phyloP scores from a whole-genome alignment of 352 stramenopile species.

The Peronosclerospora sorghi region DNA sequence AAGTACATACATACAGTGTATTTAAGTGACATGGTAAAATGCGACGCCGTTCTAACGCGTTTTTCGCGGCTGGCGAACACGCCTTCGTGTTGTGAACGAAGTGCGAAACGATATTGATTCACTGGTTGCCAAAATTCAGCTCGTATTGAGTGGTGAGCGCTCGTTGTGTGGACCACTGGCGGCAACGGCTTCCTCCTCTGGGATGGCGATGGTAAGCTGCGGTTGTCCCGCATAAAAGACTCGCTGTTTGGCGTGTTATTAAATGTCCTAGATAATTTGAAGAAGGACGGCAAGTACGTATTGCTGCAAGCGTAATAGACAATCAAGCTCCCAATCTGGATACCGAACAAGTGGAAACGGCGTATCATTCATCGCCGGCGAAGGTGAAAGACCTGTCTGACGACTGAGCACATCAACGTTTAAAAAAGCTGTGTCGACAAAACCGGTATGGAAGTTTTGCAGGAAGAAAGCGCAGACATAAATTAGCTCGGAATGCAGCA shows the following conservation, averaged over 20 bases:
- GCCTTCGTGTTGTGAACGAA: constrained; percentile 30
- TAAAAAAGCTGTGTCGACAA: too few relatives aligned
- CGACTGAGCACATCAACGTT: too few relatives aligned
- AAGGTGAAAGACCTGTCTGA: neutral
- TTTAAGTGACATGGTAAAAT: neutral
- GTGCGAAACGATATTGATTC: constrained; percentile 34
- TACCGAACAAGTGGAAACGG: constrained; percentile 1
- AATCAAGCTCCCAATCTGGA: neutral
- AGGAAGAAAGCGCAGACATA: too few relatives aligned
- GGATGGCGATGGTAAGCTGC: constrained; percentile 17
- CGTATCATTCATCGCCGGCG: neutral
- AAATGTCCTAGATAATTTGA: constrained; percentile 15
- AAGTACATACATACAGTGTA: neutral
- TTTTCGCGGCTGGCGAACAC: constrained; percentile 48
- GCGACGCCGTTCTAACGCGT: constrained; percentile 11
- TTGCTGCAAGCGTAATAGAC: constrained; percentile 3
- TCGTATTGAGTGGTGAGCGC: constrained; percentile 23
- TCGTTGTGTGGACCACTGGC: constrained; percentile 13
- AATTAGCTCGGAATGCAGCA: neutral
- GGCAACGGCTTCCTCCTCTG: constrained; percentile 10
- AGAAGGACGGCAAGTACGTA: neutral
- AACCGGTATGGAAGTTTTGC: too few relatives aligned
- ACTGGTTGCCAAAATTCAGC: constrained; percentile 30
- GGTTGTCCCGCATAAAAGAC: constrained; percentile 33
- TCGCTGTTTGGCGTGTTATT: constrained; percentile 26